A percentile compares a stretch with the other conserved stretches of the same genome.
phyloP scores from a whole-genome alignment of 148 eudicot species.

The Amaranthus hypochondriacus region DNA sequence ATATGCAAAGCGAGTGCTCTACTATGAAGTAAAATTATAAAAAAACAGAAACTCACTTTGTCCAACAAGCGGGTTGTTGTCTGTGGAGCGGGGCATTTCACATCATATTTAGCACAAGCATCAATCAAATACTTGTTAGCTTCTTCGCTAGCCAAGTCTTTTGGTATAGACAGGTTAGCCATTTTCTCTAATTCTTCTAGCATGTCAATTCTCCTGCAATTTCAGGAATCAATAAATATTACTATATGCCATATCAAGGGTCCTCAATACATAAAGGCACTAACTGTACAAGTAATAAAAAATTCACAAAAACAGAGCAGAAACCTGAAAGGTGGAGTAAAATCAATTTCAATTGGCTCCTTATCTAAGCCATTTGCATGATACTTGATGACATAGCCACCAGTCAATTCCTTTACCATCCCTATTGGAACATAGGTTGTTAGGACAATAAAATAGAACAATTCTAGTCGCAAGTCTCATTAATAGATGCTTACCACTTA shows the following conservation, averaged over 20 bases:
- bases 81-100: conserved; percentile 81
- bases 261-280: too few species aligned
- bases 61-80: conserved; percentile 80
- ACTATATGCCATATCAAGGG: background rate
- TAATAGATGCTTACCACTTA: conserved; percentile 45
- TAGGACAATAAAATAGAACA: background rate
- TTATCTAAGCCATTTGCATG: conserved; percentile 74
- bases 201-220: conserved; percentile 77
- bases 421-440: conserved; percentile 37
- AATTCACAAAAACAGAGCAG: too few species aligned
- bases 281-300: too few species aligned
- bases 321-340: conserved; percentile 97
- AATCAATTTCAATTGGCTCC: conserved; percentile 85
- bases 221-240: conserved; percentile 6
- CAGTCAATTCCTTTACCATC: conserved; percentile 88
- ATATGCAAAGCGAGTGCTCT: too few species aligned
- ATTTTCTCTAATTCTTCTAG: conserved; percentile 74
- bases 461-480: too few species aligned
- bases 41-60: conserved; percentile 40
- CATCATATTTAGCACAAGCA: conserved; percentile 59
- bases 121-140: conserved; percentile 60
- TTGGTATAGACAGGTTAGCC: conserved; percentile 73
- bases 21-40: background rate
- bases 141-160: conserved; percentile 66
- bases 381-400: conserved; percentile 67